phyloP scores from a whole-genome alignment of 2,329 filamentous ascomycete genomes.

The Xylariaceae sp. region DNA sequence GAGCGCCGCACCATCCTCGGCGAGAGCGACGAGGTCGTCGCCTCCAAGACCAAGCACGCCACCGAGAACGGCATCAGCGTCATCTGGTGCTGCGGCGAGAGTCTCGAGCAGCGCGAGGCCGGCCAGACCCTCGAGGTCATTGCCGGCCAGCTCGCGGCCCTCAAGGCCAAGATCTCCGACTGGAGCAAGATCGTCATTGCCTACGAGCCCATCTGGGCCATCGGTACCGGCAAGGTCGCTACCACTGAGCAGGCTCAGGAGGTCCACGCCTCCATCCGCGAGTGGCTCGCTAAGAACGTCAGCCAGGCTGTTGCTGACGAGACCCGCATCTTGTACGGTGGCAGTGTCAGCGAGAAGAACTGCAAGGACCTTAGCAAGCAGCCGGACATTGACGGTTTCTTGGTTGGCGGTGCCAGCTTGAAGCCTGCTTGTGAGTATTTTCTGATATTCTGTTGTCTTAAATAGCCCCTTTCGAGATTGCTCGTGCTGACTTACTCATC shows the following conservation, averaged over 20 bases:
- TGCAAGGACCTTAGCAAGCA: slow-evolving; percentile 87
- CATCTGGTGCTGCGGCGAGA: slow-evolving; percentile 97
- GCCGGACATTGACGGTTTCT: slow-evolving; percentile 94
- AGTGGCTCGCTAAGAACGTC: slow-evolving; percentile 79
- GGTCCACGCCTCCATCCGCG: slow-evolving; percentile 85
- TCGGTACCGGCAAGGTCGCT: slow-evolving; percentile 89
- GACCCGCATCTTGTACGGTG: slow-evolving; percentile 93
- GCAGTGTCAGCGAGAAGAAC: slow-evolving; percentile 98
- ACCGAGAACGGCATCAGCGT: slow-evolving; percentile 81
- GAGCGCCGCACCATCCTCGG: slow-evolving; percentile 87
- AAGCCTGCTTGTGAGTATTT: slow-evolving; percentile 81
- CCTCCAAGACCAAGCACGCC: slow-evolving; percentile 90
- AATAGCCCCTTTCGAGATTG: not conserved
- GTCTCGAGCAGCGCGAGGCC: slow-evolving; percentile 83
- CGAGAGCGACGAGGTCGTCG: slow-evolving; percentile 80
- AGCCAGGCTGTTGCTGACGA: slow-evolving; percentile 69
- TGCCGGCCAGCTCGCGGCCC: slow-evolving; percentile 77
- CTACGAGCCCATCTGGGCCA: slow-evolving; percentile 98
- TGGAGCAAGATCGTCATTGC: slow-evolving; percentile 95
- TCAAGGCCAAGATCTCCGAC: slow-evolving; percentile 70
- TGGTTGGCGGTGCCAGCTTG: slow-evolving; percentile 91
- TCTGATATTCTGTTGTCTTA: not conserved
- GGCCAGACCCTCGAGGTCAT: slow-evolving; percentile 81
- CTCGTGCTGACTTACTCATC: slow-evolving; percentile 5
- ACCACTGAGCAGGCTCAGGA: slow-evolving; percentile 87